phyloP scores from a whole-genome alignment of 2,329 filamentous ascomycete genomes.

The Myriosclerotinia curreyana region DNA sequence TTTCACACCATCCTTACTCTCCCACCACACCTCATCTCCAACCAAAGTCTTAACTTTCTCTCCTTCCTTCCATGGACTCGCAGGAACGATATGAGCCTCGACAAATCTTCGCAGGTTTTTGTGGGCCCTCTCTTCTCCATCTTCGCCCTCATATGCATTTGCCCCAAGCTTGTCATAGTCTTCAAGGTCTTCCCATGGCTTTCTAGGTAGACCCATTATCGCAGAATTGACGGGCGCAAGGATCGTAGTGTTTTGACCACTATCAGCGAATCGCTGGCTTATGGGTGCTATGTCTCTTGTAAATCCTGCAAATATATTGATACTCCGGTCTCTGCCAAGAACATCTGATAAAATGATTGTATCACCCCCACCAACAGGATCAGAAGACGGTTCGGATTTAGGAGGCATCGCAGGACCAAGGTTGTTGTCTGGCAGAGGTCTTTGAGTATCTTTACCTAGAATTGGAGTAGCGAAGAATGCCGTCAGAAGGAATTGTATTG shows the following conservation, averaged over 20 bases:
- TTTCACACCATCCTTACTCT: slow-evolving; percentile 63
- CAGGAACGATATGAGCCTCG: slow-evolving; percentile 75
- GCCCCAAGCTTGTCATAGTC: slow-evolving; percentile 68
- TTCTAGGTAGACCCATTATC: slow-evolving; percentile 72
- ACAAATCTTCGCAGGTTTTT: slow-evolving; percentile 78
- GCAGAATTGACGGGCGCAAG: slow-evolving; percentile 84
- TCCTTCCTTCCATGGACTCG: slow-evolving; percentile 70
- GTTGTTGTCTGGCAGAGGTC: slow-evolving; percentile 28
- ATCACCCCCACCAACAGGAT: slow-evolving; percentile 37
- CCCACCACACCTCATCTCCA: slow-evolving; percentile 78
- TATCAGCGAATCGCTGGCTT: slow-evolving; percentile 64
- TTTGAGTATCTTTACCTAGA: slow-evolving; percentile 23
- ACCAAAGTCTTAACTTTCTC: slow-evolving; percentile 64
- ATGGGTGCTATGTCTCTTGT: slow-evolving; percentile 72
- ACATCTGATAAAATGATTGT: slow-evolving; percentile 77
- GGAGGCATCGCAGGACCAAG: slow-evolving; percentile 34
- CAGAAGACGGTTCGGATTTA: slow-evolving; percentile 28
- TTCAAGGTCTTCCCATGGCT: slow-evolving; percentile 77
- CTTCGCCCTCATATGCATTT: slow-evolving; percentile 70
- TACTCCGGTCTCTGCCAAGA: slow-evolving; percentile 70
- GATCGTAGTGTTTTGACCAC: slow-evolving; percentile 70
- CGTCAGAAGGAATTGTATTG: slow-evolving; percentile 24
- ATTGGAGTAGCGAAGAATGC: slow-evolving; percentile 22
- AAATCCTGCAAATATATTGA: slow-evolving; percentile 82
- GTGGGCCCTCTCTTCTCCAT: slow-evolving; percentile 72